Evolutionary conservation across 1,139 yeast species (phyloP).

Genomic region (Suhomyces terraborum): DNA sequence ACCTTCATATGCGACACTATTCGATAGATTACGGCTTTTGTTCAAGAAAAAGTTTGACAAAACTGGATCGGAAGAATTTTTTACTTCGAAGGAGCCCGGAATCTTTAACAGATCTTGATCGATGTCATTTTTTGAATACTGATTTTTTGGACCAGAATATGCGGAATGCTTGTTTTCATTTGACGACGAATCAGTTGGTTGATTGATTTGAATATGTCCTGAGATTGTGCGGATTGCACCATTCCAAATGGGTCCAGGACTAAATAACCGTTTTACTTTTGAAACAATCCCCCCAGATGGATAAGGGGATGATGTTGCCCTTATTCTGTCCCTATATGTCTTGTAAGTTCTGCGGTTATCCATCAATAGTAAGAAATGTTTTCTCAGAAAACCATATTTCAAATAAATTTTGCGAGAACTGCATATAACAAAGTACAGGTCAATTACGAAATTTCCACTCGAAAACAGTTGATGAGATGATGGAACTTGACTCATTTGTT

Average conservation of each 20-base stretch:
- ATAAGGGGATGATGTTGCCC: slow-evolving; percentile 25
- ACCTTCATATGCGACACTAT: slow-evolving; percentile 82
- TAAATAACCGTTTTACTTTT: slow-evolving; percentile 35
- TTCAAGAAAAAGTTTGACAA: slow-evolving; percentile 70
- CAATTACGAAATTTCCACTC: no score
- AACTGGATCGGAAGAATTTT: slow-evolving; percentile 50
- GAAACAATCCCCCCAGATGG: slow-evolving; percentile 32
- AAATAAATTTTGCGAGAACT: neutral
- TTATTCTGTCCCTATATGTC: slow-evolving; percentile 30
- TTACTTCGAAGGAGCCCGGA: slow-evolving; percentile 14
- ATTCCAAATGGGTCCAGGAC: slow-evolving; percentile 8
- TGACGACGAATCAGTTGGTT: neutral
- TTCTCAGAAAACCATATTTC: neutral
- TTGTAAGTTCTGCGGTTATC: slow-evolving; percentile 45
- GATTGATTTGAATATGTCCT: neutral
- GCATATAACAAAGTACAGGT: neutral
- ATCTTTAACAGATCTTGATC: neutral
- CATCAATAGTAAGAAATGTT: slow-evolving; percentile 23
- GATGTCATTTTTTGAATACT: neutral
- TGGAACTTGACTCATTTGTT: no score
- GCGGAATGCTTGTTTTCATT: slow-evolving; percentile 12
- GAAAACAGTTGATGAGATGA: no score
- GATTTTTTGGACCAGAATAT: slow-evolving; percentile 15
- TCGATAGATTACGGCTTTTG: slow-evolving; percentile 75
- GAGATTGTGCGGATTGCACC: neutral